Conservation (phyloP, 2,329 filamentous ascomycete genomes). For the Fusarium virguliforme region DNA sequence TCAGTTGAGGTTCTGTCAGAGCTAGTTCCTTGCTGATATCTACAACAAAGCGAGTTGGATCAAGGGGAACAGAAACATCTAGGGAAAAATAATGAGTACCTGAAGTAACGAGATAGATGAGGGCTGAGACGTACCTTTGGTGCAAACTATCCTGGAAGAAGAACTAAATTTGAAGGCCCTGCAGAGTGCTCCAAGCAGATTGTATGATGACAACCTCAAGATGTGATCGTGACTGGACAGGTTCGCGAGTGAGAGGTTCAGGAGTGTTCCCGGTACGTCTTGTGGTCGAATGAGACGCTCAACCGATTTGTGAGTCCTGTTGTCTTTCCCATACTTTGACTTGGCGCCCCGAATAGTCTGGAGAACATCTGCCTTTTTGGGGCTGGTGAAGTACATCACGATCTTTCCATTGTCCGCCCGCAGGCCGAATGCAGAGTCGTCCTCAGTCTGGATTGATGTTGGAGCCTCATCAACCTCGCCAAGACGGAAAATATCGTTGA, state of each 20-base stretch:
- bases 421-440: slow-evolving; percentile 78
- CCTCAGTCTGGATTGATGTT: slow-evolving; percentile 75
- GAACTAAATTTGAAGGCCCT: slow-evolving; percentile 78
- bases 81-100: slow-evolving; percentile 10
- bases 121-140: slow-evolving; percentile 65
- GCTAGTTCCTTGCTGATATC: slow-evolving; percentile 77
- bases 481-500: slow-evolving; percentile 80
- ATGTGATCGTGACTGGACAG: slow-evolving; percentile 74
- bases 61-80: slow-evolving; percentile 76
- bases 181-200: slow-evolving; percentile 77
- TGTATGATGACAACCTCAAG: slow-evolving; percentile 77
- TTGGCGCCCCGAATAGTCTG: slow-evolving; percentile 76
- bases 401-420: slow-evolving; percentile 79
- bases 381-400: slow-evolving; percentile 80
- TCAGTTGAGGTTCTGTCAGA: slow-evolving; percentile 75
- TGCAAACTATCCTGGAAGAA: slow-evolving; percentile 73
- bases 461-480: slow-evolving; percentile 78
- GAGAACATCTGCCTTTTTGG: slow-evolving; percentile 75
- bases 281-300: slow-evolving; percentile 78
- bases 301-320: slow-evolving; percentile 71
- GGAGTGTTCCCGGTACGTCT: slow-evolving; percentile 78
- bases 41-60: slow-evolving; percentile 76
- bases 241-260: slow-evolving; percentile 79
- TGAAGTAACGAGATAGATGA: background rate
- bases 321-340: slow-evolving; percentile 76